Base-by-base conservation (phyloP, 2,329 filamentous ascomycete species). In the Talaromyces sp. region DNA sequence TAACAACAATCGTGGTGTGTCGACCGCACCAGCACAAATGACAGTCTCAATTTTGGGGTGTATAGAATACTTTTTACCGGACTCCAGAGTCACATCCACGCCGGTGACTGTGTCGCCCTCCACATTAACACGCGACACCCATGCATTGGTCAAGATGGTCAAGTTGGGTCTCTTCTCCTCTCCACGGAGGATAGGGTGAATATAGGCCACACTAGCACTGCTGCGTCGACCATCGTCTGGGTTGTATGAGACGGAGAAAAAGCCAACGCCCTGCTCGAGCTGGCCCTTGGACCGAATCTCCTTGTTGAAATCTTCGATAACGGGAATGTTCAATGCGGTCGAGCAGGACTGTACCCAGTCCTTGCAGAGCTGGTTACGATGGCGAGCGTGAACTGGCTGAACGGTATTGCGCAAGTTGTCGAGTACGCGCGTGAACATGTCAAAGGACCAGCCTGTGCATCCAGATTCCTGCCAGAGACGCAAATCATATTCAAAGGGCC, bases 181-280 rank as follows among this genome's bases (percentile, higher is more conserved):
- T 47, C 91, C 92, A 47, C 90, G 87, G 61, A 96, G 85, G 73
- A 96, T 93, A 41, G 93, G 93, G 79, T 97, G 93, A 73, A 97
- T 93, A 80, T 97, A 97, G 19, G 93, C 93, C 25, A 96, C 92
- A 66, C 90, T 93, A 66, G 93, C 92, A 75, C 90, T 93, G 81
- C 90, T 94, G 68, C 93, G 88, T 71, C 87, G 86, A 73, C 92
- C 91, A 73, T 92, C 89, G 73, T 96, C 92, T 2, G 93, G 93
- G 81, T 96, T 96, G 82, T 96, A 96, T 43, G 91, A 89, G 70
- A 96, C 88, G 69, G 90, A 93, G 84, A 96, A 94, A 84, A 96
- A 97, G 64, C 93, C 93, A 33, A 95, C 90, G 58, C 90, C 90
- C 72, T 90, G 83, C 69, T 87, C 88, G 69, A 96, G 80, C 52